These are phyloP conservation scores for Diddensiella caesifluorescens DNA, from an alignment of 805 yeast species.

Conservation along the genomic window DNA sequence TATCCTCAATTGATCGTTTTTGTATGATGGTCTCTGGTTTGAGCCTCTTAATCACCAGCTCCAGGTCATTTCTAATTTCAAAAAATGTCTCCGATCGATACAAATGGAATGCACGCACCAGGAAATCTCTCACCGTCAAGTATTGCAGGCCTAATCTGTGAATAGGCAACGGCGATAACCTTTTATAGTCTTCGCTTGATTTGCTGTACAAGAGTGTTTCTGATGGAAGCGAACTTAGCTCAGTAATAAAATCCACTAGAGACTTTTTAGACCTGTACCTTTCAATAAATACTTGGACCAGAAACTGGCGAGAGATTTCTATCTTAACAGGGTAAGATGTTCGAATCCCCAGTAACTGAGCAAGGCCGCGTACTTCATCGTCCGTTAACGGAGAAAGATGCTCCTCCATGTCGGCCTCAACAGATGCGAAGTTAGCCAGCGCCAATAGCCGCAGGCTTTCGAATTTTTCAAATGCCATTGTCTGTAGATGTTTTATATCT, in stretches of 20 bases:
- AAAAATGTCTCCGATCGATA: conserved; percentile 21
- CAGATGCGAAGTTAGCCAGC: conserved; percentile 25
- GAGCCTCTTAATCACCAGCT: conserved; percentile 13
- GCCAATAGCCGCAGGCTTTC: conserved; percentile 26
- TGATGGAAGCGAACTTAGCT: conserved; percentile 12
- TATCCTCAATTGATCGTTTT: neutral
- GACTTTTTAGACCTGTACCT: conserved; percentile 10
- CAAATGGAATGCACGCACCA: conserved; percentile 23
- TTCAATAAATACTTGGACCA: conserved; percentile 20
- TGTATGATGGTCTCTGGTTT: neutral
- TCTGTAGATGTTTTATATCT: conserved; percentile 25
- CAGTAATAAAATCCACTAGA: conserved; percentile 4
- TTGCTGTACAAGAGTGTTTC: conserved; percentile 2
- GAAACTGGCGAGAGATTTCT: conserved; percentile 10
- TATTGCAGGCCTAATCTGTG: conserved; percentile 28
- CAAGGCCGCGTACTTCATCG: conserved; percentile 18
- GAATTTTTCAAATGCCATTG: conserved; percentile 21
- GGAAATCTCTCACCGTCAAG: conserved; percentile 28
- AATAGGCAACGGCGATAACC: conserved; percentile 17
- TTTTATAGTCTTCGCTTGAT: conserved; percentile 1
- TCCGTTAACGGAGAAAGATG: conserved; percentile 19
- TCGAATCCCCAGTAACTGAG: neutral
- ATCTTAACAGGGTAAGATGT: conserved; percentile 1
- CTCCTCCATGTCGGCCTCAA: conserved; percentile 24
- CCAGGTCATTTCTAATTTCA: conserved; percentile 23